Conservation (phyloP, 2,329 filamentous ascomycete genomes). For the Aciculosporium take region DNA sequence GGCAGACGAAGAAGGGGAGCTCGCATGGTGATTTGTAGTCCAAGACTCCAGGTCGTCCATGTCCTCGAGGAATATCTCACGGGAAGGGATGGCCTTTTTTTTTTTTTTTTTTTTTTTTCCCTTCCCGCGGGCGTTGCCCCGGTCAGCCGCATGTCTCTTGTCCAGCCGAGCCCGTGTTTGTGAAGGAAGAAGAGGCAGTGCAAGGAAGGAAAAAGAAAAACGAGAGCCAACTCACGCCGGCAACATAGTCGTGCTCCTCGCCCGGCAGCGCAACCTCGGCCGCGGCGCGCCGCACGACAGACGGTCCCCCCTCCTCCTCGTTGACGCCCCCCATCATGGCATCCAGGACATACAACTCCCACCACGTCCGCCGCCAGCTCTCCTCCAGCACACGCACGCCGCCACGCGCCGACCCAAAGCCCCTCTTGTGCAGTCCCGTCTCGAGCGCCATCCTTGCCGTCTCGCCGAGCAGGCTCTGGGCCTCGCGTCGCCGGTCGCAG, state of each 20-base stretch:
- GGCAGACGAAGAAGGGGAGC: not conserved
- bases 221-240: not conserved
- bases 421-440: not conserved
- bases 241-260: not conserved
- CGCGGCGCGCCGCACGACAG: not conserved
- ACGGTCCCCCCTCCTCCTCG: not conserved
- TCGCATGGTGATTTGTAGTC: no score
- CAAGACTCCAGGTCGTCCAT: no score
- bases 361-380: constrained; percentile 1
- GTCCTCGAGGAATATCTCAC: no score
- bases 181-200: not conserved
- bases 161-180: no score
- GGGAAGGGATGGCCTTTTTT: no score
- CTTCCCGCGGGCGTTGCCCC: not conserved
- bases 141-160: no score
- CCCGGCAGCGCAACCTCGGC: not conserved
- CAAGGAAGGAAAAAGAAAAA: not conserved
- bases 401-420: not conserved
- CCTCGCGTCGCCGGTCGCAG: not conserved
- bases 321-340: not conserved
- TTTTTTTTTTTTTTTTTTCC: not conserved
- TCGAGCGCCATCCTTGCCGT: not conserved
- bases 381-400: not conserved
- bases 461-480: not conserved
- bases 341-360: not conserved